These are phyloP conservation scores for Spizellomyces sp. DNA, from an alignment of 192 early-diverging fungal species.

Conservation along the genomic window DNA sequence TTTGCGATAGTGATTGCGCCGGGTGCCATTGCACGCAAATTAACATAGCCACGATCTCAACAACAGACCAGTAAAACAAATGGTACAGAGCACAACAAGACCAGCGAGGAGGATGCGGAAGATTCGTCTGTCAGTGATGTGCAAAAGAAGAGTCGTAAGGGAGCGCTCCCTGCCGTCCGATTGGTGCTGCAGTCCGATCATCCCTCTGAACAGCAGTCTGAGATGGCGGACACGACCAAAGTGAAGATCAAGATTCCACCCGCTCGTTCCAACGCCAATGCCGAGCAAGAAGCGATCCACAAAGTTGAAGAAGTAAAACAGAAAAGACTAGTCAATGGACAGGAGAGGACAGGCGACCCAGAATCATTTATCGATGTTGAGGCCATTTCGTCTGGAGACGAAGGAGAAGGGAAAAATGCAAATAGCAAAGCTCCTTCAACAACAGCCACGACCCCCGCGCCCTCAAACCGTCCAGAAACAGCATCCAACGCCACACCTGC, in stretches of 20 bases:
- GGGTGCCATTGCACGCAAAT: not conserved
- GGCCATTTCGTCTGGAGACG: conserved; percentile 18
- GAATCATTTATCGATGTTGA: conserved; percentile 26
- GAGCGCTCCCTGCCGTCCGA: no score
- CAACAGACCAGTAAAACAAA: not conserved
- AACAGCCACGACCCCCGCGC: not conserved
- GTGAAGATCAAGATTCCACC: conserved; percentile 11
- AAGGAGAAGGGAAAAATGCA: not conserved
- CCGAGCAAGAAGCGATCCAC: not conserved
- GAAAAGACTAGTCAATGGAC: not conserved
- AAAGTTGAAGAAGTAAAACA: not conserved
- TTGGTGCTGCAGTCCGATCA: no score
- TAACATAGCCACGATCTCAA: not conserved
- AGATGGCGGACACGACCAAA: not conserved
- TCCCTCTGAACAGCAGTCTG: not conserved
- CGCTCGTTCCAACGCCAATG: not conserved
- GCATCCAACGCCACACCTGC: not conserved
- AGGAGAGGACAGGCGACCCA: not conserved
- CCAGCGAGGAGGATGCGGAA: not conserved
- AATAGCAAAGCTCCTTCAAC: not conserved
- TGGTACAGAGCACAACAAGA: not conserved
- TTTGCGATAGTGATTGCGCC: not conserved
- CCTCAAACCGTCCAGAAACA: conserved; percentile 2
- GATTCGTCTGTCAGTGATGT: no score
- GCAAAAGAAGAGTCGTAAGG: no score